Evolutionary conservation across 164 flowering plant species (phyloP), one percentile per base, ranked within the genome.

Genomic region (Sedum album): DNA sequence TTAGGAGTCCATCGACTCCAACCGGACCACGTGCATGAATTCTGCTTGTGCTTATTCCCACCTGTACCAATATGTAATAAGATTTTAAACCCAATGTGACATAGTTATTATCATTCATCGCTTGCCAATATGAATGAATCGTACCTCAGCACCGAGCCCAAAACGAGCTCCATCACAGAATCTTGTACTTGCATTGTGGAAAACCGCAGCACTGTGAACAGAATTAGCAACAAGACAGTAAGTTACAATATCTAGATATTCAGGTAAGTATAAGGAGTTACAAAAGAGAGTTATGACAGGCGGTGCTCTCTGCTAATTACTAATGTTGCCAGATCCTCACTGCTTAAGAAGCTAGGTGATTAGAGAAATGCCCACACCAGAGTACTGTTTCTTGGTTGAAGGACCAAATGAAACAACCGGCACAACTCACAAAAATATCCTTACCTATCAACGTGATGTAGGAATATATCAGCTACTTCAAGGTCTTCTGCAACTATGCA

Each of bases 371-470:
- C 57, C 28, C 25, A n/a, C 2, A 3, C 2, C 1, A n/a, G 57
- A 51, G 18, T 18, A 3, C 14, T 0, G 17, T 9, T 13, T 9
- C 51, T 9, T 9, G 20, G 53, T 48, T 48, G 1, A 4, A 55
- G 14, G 41, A 63, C n/a, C n/a, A n/a, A n/a, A 63, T 38, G 31
- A 63, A 38, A 35, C 11, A 25, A 6, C 8, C 4, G 23, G 28
- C 1, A 6, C 0, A 11, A 14, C 20, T 38, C 44, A 21, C 9
- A 48, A 20, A 53, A 31, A 15, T 46, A 8, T 18, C 14, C 18
- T 51, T 73, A 85, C 97, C 97, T 89, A 79, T 91, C 97, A 72
- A 91, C 89, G 77, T 78, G 84, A 68, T 66, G 74, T 57, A 91
- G 76, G 75, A 89, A 91, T 36, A 71, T 38, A 60, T 89, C 91